Evolutionary conservation across 805 yeast species (phyloP).

Genomic region (Hanseniaspora jakobsenii): DNA sequence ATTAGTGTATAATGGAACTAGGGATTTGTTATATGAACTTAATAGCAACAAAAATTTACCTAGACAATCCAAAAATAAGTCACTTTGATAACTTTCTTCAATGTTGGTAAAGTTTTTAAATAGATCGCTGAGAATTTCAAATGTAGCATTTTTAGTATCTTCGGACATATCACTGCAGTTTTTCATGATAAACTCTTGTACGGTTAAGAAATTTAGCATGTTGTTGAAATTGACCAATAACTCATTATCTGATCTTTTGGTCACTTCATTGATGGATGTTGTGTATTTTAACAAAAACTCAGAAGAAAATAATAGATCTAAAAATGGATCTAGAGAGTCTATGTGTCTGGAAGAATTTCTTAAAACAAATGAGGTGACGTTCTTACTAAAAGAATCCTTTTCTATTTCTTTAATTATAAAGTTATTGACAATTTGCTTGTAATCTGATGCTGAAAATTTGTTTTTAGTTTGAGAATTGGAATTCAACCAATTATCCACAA

Average conservation of each 20-base stretch:
- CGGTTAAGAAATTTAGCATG: slow-evolving; percentile 7
- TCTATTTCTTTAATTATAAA: background rate
- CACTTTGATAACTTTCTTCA: no score
- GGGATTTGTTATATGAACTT: background rate
- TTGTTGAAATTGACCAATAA: background rate
- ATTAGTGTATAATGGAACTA: background rate
- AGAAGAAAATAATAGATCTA: background rate
- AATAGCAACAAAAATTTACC: slow-evolving; percentile 5
- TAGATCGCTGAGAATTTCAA: background rate
- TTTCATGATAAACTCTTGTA: background rate
- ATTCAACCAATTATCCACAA: slow-evolving; percentile 29
- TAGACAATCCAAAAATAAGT: slow-evolving; percentile 3
- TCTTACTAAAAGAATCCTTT: background rate
- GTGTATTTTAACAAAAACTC: background rate
- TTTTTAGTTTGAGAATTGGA: slow-evolving; percentile 5
- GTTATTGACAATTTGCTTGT: background rate
- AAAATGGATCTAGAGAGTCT: background rate
- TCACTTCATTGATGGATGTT: background rate
- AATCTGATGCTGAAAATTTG: background rate
- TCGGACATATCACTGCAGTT: background rate
- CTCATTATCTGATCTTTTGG: background rate
- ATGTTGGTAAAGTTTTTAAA: no score
- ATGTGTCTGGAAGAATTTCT: slow-evolving; percentile 7
- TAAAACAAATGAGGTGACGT: slow-evolving; percentile 4
- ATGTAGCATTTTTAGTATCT: background rate